Evolutionary conservation across 1,139 yeast species (phyloP).

Genomic region (Geotrichum reessii): DNA sequence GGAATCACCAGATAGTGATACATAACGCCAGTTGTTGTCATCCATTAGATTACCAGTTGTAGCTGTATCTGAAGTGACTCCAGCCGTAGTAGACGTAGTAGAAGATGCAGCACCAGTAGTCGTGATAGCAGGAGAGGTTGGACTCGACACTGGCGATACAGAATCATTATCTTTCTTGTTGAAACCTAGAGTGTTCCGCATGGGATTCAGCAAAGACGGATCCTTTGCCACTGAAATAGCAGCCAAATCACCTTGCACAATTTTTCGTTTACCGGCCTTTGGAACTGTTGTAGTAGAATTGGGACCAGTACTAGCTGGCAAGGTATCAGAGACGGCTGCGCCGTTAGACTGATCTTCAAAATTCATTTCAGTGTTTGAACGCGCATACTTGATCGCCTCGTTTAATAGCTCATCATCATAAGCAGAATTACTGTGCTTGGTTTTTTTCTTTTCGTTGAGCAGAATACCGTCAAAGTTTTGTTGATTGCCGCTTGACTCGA

Average conservation of each 20-base stretch:
- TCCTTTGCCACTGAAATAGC: slow-evolving; percentile 9
- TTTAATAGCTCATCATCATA: slow-evolving; percentile 10
- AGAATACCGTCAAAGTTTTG: background rate
- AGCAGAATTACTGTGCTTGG: background rate
- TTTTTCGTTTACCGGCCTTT: background rate
- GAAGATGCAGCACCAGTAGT: background rate
- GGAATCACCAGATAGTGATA: background rate
- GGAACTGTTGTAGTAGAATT: background rate
- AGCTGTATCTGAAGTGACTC: slow-evolving; percentile 6
- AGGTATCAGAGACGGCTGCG: background rate
- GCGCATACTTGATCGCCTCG: slow-evolving; percentile 8
- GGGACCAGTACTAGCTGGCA: background rate
- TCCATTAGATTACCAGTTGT: slow-evolving; percentile 3
- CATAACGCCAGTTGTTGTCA: slow-evolving; percentile 5
- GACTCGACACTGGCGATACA: background rate
- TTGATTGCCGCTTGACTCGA: slow-evolving; percentile 15
- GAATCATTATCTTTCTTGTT: background rate
- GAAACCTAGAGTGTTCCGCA: background rate
- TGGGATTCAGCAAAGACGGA: slow-evolving; percentile 6
- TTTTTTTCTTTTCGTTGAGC: slow-evolving; percentile 2
- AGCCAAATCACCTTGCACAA: slow-evolving; percentile 5
- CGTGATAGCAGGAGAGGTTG: background rate
- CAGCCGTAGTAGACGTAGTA: slow-evolving; percentile 1
- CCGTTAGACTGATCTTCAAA: background rate
- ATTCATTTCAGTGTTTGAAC: background rate